Conservation (phyloP, 2,329 filamentous ascomycete species). For the Fusarium graminum region DNA sequence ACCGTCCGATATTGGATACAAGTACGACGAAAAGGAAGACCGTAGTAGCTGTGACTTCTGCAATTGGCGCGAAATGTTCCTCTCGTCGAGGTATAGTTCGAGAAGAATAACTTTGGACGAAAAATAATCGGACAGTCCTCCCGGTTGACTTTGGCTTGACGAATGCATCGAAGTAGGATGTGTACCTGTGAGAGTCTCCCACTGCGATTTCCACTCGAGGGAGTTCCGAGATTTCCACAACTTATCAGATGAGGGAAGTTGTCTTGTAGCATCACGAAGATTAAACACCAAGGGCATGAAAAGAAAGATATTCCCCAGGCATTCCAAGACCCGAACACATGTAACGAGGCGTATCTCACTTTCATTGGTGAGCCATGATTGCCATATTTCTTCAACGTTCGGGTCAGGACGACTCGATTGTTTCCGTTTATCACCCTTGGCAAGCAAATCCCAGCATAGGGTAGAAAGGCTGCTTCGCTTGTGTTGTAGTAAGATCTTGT, state of each 20-base stretch:
- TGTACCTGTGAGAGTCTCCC: no score
- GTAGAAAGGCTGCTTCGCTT: not conserved
- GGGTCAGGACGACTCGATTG: rapidly evolving
- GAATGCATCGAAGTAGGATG: rapidly evolving
- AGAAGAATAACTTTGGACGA: not conserved
- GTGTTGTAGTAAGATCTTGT: not conserved
- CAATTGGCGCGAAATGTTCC: not conserved
- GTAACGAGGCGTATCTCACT: not conserved
- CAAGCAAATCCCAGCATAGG: not conserved
- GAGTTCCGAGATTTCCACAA: not conserved
- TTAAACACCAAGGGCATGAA: not conserved
- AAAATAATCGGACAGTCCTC: not conserved
- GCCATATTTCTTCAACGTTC: not conserved
- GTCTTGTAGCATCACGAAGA: not conserved
- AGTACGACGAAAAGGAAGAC: rapidly evolving
- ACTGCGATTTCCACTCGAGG: not conserved
- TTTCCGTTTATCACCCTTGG: not conserved
- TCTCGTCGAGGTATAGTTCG: not conserved
- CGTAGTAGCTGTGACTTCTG: not conserved
- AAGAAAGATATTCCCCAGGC: not conserved
- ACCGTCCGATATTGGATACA: rapidly evolving
- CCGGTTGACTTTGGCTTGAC: no score
- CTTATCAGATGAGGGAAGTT: not conserved
- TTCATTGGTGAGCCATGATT: rapidly evolving
- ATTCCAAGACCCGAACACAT: not conserved